Evolutionary conservation across 371 early-diverging fungal species (phyloP).

Genomic region (Phascolomyces articulosus): DNA sequence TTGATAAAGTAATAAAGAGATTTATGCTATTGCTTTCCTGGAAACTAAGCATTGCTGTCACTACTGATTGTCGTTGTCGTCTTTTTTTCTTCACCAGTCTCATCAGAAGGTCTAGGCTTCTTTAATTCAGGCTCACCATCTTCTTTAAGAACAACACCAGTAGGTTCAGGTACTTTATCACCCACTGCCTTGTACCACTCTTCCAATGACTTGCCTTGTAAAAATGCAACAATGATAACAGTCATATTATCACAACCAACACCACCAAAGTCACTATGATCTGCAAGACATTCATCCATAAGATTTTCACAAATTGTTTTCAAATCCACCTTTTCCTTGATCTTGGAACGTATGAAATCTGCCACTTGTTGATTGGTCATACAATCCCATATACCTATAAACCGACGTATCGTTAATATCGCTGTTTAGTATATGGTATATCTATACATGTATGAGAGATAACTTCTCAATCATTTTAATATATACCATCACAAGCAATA

Average conservation of each 20-base stretch:
- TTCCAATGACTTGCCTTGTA: conserved; percentile 72
- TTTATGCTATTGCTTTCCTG: not conserved
- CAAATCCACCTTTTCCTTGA: conserved; percentile 63
- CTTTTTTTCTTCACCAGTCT: not conserved
- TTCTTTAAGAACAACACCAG: conserved; percentile 10
- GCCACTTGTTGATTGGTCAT: conserved; percentile 89
- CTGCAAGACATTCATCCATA: conserved; percentile 92
- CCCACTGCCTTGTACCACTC: conserved; percentile 65
- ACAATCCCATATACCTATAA: conserved; percentile 92
- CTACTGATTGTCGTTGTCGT: not conserved
- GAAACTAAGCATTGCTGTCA: conserved; percentile 2
- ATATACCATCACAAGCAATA: conserved; percentile 92
- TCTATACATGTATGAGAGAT: no score
- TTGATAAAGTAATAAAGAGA: not conserved
- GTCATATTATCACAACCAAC: conserved; percentile 99
- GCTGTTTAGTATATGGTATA: no score
- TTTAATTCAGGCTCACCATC: conserved; percentile 15
- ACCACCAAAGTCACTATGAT: conserved; percentile 80
- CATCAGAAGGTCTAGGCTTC: conserved; percentile 1
- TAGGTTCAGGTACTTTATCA: conserved; percentile 6
- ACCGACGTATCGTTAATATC: conserved; percentile 33
- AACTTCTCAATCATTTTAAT: no score
- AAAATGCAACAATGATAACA: conserved; percentile 85
- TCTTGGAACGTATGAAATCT: conserved; percentile 71
- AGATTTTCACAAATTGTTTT: conserved; percentile 77